Evolutionary conservation across 108 stramenopile species (phyloP), one percentile per base, ranked within the genome.

Genomic region (Skeletonema tropicum): DNA sequence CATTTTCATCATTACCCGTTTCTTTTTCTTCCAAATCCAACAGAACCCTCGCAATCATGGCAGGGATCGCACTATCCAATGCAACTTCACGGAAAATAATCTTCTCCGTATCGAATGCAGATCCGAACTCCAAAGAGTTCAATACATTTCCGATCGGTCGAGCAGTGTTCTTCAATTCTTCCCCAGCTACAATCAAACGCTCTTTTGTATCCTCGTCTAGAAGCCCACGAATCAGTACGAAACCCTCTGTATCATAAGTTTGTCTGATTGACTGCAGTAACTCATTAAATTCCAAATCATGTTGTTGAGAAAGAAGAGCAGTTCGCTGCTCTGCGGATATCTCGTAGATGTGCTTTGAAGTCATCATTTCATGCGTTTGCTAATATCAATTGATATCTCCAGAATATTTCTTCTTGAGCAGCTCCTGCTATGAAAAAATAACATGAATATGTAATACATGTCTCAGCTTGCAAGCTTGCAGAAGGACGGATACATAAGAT

Each of bases 51-150:
- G 60, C 68, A 35, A 69, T 8, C 17, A 69, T 21, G 3, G 60
- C 68, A 21, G 68, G 68, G 41, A 69, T 41, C 8, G 68, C 60
- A 36, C 60, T 62, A 35, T 63, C 19, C 68, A 69, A 63, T 7
- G 68, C 59, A 25, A 57, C 68, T 11, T 69, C 68, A 2, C 68
- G 59, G 33, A 69, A 69, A 1, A 33, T 58, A 25, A 58, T 2
- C 60, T 62, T 35, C 3, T 63, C 19, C 19, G 2, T 14, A 35
- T 61, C 14, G 21, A 69, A 69, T 63, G 58, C 68, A 26, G 68
- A 58, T 26, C 68, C 68, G 60, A 69, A 69, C 68, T 69, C 32
- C 60, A 69, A 63, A 5, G 58, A 19, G 5, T 23, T 58, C 29
- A 69, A 69, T 12, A 13, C 7, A 61, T 63, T 61, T n/a, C 64